Evolutionary conservation across 2,329 filamentous ascomycete species (phyloP).

Genomic region (Claviceps sp.): DNA sequence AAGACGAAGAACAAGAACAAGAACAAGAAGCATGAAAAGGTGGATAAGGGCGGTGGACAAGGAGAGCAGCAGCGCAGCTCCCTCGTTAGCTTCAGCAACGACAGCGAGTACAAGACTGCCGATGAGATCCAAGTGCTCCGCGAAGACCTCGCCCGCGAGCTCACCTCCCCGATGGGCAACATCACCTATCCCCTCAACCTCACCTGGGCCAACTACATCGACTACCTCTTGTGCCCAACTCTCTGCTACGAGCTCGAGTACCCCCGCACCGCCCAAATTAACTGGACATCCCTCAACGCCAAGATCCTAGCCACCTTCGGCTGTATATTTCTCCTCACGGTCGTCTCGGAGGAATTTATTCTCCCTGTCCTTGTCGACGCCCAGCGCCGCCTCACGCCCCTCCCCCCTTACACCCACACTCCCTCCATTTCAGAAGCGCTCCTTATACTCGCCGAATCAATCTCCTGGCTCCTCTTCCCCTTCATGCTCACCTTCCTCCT

Average conservation of each 20-base stretch:
- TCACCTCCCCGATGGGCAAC: conserved; percentile 80
- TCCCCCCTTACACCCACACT: conserved; percentile 13
- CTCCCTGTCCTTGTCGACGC: conserved; percentile 75
- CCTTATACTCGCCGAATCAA: conserved; percentile 76
- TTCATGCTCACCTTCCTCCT: conserved; percentile 95
- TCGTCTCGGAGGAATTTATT: conserved; percentile 91
- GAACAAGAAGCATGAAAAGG: no score
- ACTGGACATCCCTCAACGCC: conserved; percentile 69
- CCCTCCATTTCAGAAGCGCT: conserved; percentile 46
- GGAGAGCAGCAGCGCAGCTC: background rate
- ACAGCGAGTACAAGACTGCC: conserved; percentile 11
- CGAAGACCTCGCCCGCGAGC: conserved; percentile 76
- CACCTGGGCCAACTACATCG: conserved; percentile 65
- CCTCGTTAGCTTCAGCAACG: conserved; percentile 1
- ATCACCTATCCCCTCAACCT: conserved; percentile 86
- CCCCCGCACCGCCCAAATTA: conserved; percentile 60
- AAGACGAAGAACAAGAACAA: no score
- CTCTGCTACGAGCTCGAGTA: conserved; percentile 98
- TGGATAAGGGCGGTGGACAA: no score
- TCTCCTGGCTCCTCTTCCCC: conserved; percentile 83
- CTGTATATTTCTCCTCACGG: conserved; percentile 86
- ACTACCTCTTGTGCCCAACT: conserved; percentile 85
- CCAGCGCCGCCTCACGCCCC: conserved; percentile 34
- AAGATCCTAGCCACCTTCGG: conserved; percentile 87
- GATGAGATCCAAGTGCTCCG: conserved; percentile 56